A percentile compares a stretch with the other conserved stretches of the same genome.
Evolutionary conservation across 805 yeast species (phyloP).

Genomic region (Suhomyces kilbournensis): DNA sequence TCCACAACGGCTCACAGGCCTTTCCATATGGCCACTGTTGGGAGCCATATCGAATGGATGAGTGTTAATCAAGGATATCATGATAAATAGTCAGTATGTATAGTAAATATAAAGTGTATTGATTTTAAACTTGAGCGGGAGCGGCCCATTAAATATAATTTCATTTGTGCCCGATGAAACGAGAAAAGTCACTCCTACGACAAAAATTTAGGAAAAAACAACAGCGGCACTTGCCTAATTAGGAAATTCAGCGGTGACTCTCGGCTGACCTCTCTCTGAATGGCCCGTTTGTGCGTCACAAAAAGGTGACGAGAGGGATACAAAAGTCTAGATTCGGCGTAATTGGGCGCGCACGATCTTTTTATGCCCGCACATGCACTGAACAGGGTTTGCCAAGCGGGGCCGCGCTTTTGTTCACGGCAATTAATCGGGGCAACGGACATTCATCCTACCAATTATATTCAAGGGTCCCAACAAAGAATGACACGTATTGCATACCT

Average conservation of each 20-base stretch:
- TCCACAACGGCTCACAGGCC: neutral
- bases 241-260: neutral
- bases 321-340: neutral
- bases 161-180: constrained; percentile 2
- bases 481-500: no score
- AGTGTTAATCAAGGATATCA: neutral
- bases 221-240: neutral
- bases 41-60: neutral
- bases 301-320: neutral
- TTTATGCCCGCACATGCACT: neutral
- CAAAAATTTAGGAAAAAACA: neutral
- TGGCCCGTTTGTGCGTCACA: neutral
- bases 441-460: neutral
- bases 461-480: no score
- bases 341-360: neutral
- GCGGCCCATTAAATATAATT: neutral
- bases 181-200: neutral
- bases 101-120: neutral
- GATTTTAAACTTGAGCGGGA: neutral
- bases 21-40: neutral
- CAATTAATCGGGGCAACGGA: neutral
- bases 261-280: neutral
- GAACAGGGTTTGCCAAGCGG: neutral
- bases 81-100: neutral
- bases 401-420: neutral